Percentiles rank a stretch among this genome's conserved stretches.
phyloP scores from a whole-genome alignment of 768 basidiomycete genomes.

The Holtermannia corniformis region DNA sequence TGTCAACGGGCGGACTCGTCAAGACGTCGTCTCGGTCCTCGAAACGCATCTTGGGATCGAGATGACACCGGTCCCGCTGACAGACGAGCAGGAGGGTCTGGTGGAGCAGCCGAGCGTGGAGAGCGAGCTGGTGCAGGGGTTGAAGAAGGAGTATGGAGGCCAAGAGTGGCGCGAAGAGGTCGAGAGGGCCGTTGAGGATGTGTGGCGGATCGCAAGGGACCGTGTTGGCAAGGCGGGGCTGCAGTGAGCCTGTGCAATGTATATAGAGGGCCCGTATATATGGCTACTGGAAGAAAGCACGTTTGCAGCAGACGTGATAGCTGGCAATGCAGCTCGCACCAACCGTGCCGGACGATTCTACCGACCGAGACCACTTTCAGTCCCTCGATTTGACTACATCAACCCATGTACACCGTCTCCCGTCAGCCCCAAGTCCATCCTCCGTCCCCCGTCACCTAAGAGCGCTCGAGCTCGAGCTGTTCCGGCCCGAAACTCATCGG shows the following conservation, averaged over 20 bases:
- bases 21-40: conserved; percentile 67
- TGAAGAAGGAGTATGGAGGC: conserved; percentile 13
- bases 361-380: too few species aligned
- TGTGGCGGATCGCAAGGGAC: conserved; percentile 60
- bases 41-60: conserved; percentile 52
- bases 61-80: conserved; percentile 13
- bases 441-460: not conserved
- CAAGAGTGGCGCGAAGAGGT: conserved; percentile 60
- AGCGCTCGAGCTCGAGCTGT: conserved; percentile 49
- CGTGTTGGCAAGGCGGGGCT: too few species aligned
- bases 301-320: too few species aligned
- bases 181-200: conserved; percentile 59
- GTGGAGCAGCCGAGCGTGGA: conserved; percentile 42
- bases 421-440: not conserved
- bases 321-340: too few species aligned
- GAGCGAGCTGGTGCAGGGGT: conserved; percentile 3
- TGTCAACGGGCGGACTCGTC: conserved; percentile 71
- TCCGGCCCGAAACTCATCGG: conserved; percentile 86
- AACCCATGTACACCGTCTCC: too few species aligned
- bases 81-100: conserved; percentile 15
- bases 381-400: too few species aligned
- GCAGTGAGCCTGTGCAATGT: too few species aligned
- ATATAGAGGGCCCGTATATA: too few species aligned
- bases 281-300: too few species aligned
- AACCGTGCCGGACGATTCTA: too few species aligned